Percentiles rank a stretch among this genome's conserved stretches.
Evolutionary conservation across 2,329 filamentous ascomycete genomes (phyloP).

Genomic region (Clarireedia hainanense): DNA sequence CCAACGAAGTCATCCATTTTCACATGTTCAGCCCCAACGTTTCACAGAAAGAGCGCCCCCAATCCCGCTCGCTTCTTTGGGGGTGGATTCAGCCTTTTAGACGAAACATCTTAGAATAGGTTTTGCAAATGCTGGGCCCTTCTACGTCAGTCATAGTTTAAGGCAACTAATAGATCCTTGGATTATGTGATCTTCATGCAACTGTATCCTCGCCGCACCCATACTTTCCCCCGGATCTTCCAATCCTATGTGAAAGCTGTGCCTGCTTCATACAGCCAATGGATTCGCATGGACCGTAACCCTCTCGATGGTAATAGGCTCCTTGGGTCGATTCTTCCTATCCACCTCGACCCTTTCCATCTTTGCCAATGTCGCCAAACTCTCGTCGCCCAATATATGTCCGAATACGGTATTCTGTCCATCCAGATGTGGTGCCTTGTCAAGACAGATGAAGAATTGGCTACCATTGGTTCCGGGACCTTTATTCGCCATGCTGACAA

Average conservation of each 20-base stretch:
- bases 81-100: neutral
- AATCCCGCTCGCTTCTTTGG: neutral
- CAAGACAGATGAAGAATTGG: slow-evolving; percentile 77
- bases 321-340: slow-evolving; percentile 67
- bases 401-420: slow-evolving; percentile 82
- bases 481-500: slow-evolving; percentile 74
- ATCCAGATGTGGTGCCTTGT: slow-evolving; percentile 71
- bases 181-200: neutral
- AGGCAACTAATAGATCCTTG: neutral
- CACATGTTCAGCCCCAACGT: neutral
- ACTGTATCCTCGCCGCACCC: neutral
- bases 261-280: slow-evolving; percentile 44
- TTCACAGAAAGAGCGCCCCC: neutral
- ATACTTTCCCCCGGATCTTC: neutral
- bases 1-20: neutral
- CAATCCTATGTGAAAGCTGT: neutral
- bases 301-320: slow-evolving; percentile 56
- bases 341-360: slow-evolving; percentile 68
- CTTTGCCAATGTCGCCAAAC: slow-evolving; percentile 56
- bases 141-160: neutral
- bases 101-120: neutral
- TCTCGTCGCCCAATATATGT: slow-evolving; percentile 59
- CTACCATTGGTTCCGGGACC: slow-evolving; percentile 66
- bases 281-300: slow-evolving; percentile 77
- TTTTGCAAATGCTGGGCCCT: neutral